phyloP scores from a whole-genome alignment of 495 filamentous ascomycete species.

The Penicillium tannophilum region DNA sequence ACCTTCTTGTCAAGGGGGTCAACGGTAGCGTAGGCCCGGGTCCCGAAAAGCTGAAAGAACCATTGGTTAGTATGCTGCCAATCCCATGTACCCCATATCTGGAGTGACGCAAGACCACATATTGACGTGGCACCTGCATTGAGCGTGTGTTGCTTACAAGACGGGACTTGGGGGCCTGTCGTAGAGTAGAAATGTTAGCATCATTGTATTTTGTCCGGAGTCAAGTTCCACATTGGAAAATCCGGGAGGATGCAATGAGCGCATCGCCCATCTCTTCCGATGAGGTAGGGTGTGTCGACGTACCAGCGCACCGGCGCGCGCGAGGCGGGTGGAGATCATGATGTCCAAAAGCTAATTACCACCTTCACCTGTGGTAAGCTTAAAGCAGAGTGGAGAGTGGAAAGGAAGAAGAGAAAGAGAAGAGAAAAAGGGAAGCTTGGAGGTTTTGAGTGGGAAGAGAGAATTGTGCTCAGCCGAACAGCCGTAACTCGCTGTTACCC shows the following conservation, averaged over 20 bases:
- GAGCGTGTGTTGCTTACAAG: slow-evolving; percentile 47
- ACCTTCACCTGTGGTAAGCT: slow-evolving; percentile 45
- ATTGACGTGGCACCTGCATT: slow-evolving; percentile 5
- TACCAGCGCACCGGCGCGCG: slow-evolving; percentile 61
- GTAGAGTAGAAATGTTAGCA: slow-evolving; percentile 28
- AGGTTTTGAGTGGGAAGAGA: slow-evolving; percentile 45
- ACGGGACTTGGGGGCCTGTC: slow-evolving; percentile 52
- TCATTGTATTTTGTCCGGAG: background rate
- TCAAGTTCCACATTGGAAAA: background rate
- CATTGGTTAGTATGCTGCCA: slow-evolving; percentile 20
- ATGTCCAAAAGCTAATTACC: slow-evolving; percentile 44
- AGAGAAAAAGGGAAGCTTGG: slow-evolving; percentile 50
- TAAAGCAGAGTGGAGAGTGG: slow-evolving; percentile 40
- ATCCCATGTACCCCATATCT: slow-evolving; percentile 11
- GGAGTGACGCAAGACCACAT: slow-evolving; percentile 13
- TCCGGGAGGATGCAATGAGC: background rate
- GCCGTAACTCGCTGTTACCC: slow-evolving; percentile 48
- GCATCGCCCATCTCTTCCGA: slow-evolving; percentile 12
- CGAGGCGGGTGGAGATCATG: slow-evolving; percentile 59
- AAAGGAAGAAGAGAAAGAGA: slow-evolving; percentile 29
- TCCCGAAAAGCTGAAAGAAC: slow-evolving; percentile 44
- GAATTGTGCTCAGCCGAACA: slow-evolving; percentile 43
- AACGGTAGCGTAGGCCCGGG: slow-evolving; percentile 64
- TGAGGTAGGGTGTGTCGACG: slow-evolving; percentile 28
- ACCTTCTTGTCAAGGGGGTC: slow-evolving; percentile 73